Evolutionary conservation across 176 grass and related monocot species (phyloP), one percentile per base, ranked within the genome.

Genomic region (Olyra latifolia): DNA sequence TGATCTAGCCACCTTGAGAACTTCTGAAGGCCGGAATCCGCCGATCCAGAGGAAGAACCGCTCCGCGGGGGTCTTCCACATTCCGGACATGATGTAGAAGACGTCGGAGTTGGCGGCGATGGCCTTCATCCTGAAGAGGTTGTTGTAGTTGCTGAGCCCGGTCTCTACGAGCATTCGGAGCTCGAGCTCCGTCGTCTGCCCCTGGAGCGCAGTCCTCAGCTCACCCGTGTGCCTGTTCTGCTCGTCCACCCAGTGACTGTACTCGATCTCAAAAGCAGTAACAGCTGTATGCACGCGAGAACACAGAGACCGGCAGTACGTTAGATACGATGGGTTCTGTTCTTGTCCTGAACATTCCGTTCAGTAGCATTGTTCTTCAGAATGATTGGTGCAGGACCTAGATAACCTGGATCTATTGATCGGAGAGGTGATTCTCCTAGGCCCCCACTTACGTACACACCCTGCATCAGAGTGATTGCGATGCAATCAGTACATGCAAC

Each of bases 1-100:
- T 3, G 15, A 66, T 38, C 15, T 39, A 90, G 45, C 19, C 30
- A 90, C 95, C 90, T 99, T 99, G 75, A 99, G 87, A 62, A 99
- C 88, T 53, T 99, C 97, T 44, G 97, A 99, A 32, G 97, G 97
- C 67, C 93, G 90, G 84, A 99, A 99, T 14, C 97, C 97, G 39
- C 97, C 97, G 87, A 96, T 91, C 97, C 97, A 99, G 32, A 99
- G 79, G 66, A 99, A 99, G 84, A 99, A 99, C 27, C 97, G 84
- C 80, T 99, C 97, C 17, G 87, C 82, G 46, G 92, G 75, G 61
- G 93, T 96, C 69, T 83, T 76, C 91, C 97, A 99, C 87, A 96
- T 80, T 27, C 97, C 97, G 10, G 97, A 99, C 84, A 91, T 96
- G 35, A 99, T 13, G 72, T 95, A 91, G 86, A 99, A 87, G 22